Evolutionary conservation across 495 filamentous ascomycete species (phyloP), one percentile per base, ranked within the genome.

Genomic region (Elasticomyces elasticus): DNA sequence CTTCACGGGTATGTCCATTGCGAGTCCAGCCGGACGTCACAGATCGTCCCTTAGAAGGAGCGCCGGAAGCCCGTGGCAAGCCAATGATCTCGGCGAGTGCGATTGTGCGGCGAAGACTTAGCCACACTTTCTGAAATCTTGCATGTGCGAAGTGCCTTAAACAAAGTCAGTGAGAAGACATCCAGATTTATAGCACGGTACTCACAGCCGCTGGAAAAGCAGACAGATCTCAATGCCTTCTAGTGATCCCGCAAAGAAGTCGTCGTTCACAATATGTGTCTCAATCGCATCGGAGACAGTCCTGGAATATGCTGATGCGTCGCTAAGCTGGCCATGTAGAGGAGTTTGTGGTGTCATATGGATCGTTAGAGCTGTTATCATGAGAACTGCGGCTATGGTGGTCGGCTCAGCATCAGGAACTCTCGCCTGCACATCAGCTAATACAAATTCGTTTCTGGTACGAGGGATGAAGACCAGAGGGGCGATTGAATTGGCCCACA

Each of bases 21-120:
- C 27, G 48, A 33, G 27, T 35, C 48, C 33, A 35, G 27, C 27
- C 27, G 30, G 25, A 38, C n/a, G 38, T 25, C 25, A 12, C 48
- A 20, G 48, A 33, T 51, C 25, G 48, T 41, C 23, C 25, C 17
- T 9, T 6, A 11, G 33, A 51, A 12, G 48, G 20, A 9, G 25
- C 13, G 12, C 6, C 48, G 27, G 48, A 33, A 51, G 48, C 48
- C 11, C 48, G 48, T 12, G 48, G 48, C 20, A 51, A 13, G 6
- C 48, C 48, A 51, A 51, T 33, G 15, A 51, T 35, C 27, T 51
- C 48, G 25, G 48, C 48, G 48, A 51, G 48, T 20, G 48, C 48
- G 17, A 51, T 51, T 51, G 33, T 23, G 17, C 48, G 27, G 33
- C 48, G 48, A 51, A 51, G 27, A 33, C 48, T 40, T 6, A 51